Evolutionary conservation across 495 filamentous ascomycete genomes (phyloP).

Genomic region (Penicillium maclennaniae): DNA sequence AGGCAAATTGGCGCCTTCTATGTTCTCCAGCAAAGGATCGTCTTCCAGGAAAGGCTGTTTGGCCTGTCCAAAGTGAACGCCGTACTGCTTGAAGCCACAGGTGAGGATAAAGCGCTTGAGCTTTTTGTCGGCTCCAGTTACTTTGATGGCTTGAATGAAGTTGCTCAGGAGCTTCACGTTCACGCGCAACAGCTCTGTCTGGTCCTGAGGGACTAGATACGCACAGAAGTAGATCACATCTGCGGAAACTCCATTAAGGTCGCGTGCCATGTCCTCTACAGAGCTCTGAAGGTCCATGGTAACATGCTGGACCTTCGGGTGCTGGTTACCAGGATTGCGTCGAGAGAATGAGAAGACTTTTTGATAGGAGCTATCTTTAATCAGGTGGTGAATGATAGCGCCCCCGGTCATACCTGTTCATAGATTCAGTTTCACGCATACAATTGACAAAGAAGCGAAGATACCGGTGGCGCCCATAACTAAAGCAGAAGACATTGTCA

Average conservation of each 20-base stretch:
- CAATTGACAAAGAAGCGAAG: neutral
- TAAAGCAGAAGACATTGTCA: slow-evolving; percentile 34
- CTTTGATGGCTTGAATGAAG: slow-evolving; percentile 47
- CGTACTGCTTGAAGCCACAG: slow-evolving; percentile 54
- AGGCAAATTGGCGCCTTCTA: slow-evolving; percentile 18
- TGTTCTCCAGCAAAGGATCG: slow-evolving; percentile 35
- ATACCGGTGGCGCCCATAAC: slow-evolving; percentile 41
- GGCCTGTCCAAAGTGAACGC: slow-evolving; percentile 48
- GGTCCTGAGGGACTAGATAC: slow-evolving; percentile 12
- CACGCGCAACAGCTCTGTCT: slow-evolving; percentile 41
- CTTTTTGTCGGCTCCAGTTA: slow-evolving; percentile 35
- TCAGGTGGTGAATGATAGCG: slow-evolving; percentile 42
- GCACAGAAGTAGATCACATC: slow-evolving; percentile 18
- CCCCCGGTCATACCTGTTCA: slow-evolving; percentile 43
- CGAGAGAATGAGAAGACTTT: slow-evolving; percentile 45
- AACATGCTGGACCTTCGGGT: slow-evolving; percentile 43
- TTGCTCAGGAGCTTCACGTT: slow-evolving; percentile 45
- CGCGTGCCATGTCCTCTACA: slow-evolving; percentile 40
- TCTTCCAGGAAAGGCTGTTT: slow-evolving; percentile 46
- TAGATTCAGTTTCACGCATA: neutral
- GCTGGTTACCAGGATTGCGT: slow-evolving; percentile 34
- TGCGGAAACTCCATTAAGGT: slow-evolving; percentile 35
- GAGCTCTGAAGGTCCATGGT: slow-evolving; percentile 40
- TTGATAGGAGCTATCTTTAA: slow-evolving; percentile 35
- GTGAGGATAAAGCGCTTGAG: slow-evolving; percentile 52